Evolutionary conservation across 2,329 filamentous ascomycete genomes (phyloP), one percentile per base, ranked within the genome.

Genomic region (Fusarium tanahbumbuense): DNA sequence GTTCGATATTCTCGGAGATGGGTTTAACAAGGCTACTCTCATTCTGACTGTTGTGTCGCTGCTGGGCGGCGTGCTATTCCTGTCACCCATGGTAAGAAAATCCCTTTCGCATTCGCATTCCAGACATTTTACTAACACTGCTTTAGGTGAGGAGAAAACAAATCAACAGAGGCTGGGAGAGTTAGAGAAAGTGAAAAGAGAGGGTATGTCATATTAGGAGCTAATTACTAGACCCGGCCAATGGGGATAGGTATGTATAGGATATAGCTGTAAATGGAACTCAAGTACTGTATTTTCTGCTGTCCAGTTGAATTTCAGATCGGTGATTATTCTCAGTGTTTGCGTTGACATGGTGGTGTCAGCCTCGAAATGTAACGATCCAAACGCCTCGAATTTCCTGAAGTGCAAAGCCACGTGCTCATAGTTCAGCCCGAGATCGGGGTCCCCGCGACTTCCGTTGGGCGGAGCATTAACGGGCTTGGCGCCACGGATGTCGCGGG

Each of bases 1-100:
- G 18, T 99, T 99, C 79, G 96, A 99, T 81, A 89, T 98, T 44
- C 83, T 99, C 18, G 96, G 94, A 67, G 96, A 94, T 81, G 93
- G 93, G 4, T 99, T 99, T 80, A 96, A 95, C 78, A 98, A 97
- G 84, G 78, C 94, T 59, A 92, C 94, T 73, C 88, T 99, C 76
- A 80, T 98, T 40, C 85, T 88, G 18, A 99, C 96, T 1, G 94
- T 99, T 40, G 84, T 92, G 42, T 95, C 93, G 20, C 84, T 98
- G 72, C 88, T 88, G 47, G 85, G 88, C 41, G 94, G 93, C 47
- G 95, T 97, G 18, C 79, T 90, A 70, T 87, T 93, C 59, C 83
- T 98, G 76, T 91, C 91, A 56, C 96, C 96, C 28, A 89, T 98
- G 88, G 96, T 97, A 85, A 84, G 92, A 85, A 69, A 15, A 20